Evolutionary conservation across 2,329 filamentous ascomycete genomes (phyloP).

Genomic region (Botrytis tulipae): DNA sequence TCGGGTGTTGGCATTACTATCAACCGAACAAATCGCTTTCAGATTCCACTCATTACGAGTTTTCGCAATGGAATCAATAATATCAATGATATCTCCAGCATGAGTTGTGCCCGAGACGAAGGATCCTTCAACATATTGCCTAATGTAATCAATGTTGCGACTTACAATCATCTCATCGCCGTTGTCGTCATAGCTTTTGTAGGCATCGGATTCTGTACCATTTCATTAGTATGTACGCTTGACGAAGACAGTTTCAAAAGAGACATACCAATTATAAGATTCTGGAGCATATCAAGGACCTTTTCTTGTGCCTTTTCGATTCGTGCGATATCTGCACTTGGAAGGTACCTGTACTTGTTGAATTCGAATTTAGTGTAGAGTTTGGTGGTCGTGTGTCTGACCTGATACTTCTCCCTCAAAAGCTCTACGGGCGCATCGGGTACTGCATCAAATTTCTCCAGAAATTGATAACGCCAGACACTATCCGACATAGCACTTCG

Average conservation of each 20-base stretch:
- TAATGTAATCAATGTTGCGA: conserved; percentile 31
- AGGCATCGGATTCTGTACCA: conserved; percentile 34
- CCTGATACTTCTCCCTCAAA: conserved; percentile 36
- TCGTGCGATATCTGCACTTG: neutral
- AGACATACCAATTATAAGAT: conserved; percentile 46
- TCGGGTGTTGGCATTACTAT: conserved; percentile 17
- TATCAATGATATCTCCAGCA: conserved; percentile 26
- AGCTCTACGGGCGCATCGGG: conserved; percentile 32
- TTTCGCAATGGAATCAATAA: conserved; percentile 32
- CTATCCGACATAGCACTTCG: conserved; percentile 42
- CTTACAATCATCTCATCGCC: conserved; percentile 39
- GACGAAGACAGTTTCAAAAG: neutral
- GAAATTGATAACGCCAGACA: conserved; percentile 49
- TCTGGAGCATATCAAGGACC: conserved; percentile 42
- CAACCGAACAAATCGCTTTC: conserved; percentile 11
- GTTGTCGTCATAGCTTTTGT: conserved; percentile 16
- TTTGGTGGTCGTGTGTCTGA: conserved; percentile 40
- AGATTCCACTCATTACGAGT: conserved; percentile 23
- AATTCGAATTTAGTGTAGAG: conserved; percentile 30
- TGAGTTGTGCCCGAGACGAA: conserved; percentile 19
- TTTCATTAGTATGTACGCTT: conserved; percentile 1
- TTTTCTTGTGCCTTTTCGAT: conserved; percentile 19
- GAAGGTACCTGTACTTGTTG: neutral
- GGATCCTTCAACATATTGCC: conserved; percentile 23
- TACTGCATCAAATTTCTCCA: conserved; percentile 43